Percentiles rank a stretch among this genome's conserved stretches.
phyloP scores from a whole-genome alignment of 2,329 filamentous ascomycete species.

The Pochonia chlamydosporia region DNA sequence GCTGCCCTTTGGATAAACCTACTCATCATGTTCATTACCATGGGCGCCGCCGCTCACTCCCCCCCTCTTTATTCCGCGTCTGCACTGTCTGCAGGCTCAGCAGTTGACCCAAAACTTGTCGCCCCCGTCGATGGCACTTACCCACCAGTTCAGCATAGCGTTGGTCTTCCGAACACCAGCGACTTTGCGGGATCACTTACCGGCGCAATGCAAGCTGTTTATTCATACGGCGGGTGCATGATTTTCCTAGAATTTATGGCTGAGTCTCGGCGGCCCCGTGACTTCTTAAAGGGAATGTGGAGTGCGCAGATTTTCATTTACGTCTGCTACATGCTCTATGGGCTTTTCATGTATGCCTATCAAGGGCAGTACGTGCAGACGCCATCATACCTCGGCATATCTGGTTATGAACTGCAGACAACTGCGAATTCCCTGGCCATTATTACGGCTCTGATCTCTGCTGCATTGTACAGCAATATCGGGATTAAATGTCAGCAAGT shows the following conservation, averaged over 20 bases:
- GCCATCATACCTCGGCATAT: conserved; percentile 35
- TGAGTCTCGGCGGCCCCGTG: conserved; percentile 36
- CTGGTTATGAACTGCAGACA: conserved; percentile 34
- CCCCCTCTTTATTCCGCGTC: conserved; percentile 39
- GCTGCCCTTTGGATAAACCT: conserved; percentile 51
- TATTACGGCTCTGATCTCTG: conserved; percentile 37
- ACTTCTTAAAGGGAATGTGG: conserved; percentile 35
- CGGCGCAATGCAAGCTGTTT: conserved; percentile 33
- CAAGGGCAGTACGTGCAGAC: conserved; percentile 44
- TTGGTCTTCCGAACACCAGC: conserved; percentile 21
- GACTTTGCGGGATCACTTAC: conserved; percentile 26
- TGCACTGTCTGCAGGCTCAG: conserved; percentile 17
- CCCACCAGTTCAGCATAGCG: conserved; percentile 33
- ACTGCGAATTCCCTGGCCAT: conserved; percentile 37
- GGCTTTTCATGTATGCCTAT: conserved; percentile 20
- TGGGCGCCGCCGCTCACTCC: conserved; percentile 43
- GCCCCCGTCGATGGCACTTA: conserved; percentile 22
- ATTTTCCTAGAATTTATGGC: conserved; percentile 53
- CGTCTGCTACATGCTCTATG: conserved; percentile 33
- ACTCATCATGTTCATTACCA: conserved; percentile 46
- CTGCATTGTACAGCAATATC: conserved; percentile 45
- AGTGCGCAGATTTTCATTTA: conserved; percentile 34
- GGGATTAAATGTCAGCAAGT: conserved; percentile 34
- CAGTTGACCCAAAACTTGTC: conserved; percentile 18
- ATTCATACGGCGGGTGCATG: conserved; percentile 50